Evolutionary conservation across 768 basidiomycete genomes (phyloP).

Genomic region (Phanerochaete carnosa): DNA sequence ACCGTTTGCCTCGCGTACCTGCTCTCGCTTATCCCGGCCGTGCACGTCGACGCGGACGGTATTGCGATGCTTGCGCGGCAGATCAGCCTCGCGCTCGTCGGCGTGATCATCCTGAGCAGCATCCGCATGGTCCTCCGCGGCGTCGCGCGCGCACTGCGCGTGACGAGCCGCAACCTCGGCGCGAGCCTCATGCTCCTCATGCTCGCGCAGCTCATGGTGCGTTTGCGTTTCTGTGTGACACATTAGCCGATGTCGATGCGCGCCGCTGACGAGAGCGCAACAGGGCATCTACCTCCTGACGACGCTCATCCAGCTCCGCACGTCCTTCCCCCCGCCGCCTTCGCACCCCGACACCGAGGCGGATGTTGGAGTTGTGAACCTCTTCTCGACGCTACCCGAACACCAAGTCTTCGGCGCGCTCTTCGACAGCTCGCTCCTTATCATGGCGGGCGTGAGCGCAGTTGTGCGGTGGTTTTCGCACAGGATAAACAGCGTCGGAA

Average conservation of each 20-base stretch:
- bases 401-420: slow-evolving; percentile 71
- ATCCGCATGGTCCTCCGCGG: slow-evolving; percentile 67
- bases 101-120: slow-evolving; percentile 71
- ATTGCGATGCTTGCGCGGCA: slow-evolving; percentile 46
- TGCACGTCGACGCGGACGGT: slow-evolving; percentile 29
- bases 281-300: slow-evolving; percentile 83
- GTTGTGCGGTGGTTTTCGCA: slow-evolving; percentile 53
- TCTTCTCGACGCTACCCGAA: slow-evolving; percentile 70
- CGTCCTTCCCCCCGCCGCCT: slow-evolving; percentile 69
- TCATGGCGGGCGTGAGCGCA: slow-evolving; percentile 48
- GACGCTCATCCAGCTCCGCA: slow-evolving; percentile 78
- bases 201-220: slow-evolving; percentile 81
- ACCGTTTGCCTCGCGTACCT: slow-evolving; percentile 39
- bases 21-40: slow-evolving; percentile 35
- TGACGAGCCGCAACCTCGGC: slow-evolving; percentile 66
- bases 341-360: slow-evolving; percentile 17
- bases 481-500: slow-evolving; percentile 32
- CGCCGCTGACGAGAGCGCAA: neutral
- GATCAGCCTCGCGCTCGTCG: slow-evolving; percentile 67
- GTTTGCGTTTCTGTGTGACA: slow-evolving; percentile 15
- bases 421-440: slow-evolving; percentile 71
- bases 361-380: slow-evolving; percentile 33
- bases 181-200: slow-evolving; percentile 75
- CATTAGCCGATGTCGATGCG: neutral
- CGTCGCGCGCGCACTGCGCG: slow-evolving; percentile 57